Percentiles rank a stretch among this genome's conserved stretches.
phyloP scores from a whole-genome alignment of 257 asterid genomes.

The Forsythia viridissima region DNA sequence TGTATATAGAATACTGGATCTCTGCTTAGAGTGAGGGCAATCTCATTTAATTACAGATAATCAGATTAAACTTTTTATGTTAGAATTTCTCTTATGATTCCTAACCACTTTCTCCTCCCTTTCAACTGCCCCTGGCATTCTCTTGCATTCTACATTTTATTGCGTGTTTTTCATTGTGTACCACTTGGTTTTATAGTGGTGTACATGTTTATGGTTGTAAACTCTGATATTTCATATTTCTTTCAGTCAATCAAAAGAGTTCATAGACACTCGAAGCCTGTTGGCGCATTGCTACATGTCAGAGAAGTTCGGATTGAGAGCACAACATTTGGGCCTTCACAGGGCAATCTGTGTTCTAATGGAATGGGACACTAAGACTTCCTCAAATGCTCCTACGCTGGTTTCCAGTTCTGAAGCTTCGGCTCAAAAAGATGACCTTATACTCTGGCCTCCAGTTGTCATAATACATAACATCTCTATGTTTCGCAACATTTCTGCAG shows the following conservation, averaged over 20 bases:
- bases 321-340: conserved; percentile 43
- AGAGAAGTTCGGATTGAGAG: conserved; percentile 35
- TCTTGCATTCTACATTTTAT: neutral
- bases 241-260: conserved; percentile 32
- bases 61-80: neutral
- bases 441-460: conserved; percentile 41
- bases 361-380: conserved; percentile 35
- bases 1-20: neutral
- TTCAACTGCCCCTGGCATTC: neutral
- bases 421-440: conserved; percentile 39
- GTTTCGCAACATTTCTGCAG: conserved; percentile 12
- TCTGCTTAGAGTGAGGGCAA: neutral
- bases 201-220: conserved; percentile 1
- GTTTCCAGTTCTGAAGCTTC: conserved; percentile 34
- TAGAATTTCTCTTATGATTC: neutral
- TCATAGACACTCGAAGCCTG: conserved; percentile 36
- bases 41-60: neutral
- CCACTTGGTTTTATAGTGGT: neutral
- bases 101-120: neutral
- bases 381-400: conserved; percentile 22
- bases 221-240: conserved; percentile 17
- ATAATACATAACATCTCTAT: conserved; percentile 27
- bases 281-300: conserved; percentile 38
- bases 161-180: neutral
- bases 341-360: conserved; percentile 44